These are phyloP conservation scores for Tuber microsphaerosporum DNA, from an alignment of 495 filamentous ascomycete species.

Conservation along the genomic window DNA sequence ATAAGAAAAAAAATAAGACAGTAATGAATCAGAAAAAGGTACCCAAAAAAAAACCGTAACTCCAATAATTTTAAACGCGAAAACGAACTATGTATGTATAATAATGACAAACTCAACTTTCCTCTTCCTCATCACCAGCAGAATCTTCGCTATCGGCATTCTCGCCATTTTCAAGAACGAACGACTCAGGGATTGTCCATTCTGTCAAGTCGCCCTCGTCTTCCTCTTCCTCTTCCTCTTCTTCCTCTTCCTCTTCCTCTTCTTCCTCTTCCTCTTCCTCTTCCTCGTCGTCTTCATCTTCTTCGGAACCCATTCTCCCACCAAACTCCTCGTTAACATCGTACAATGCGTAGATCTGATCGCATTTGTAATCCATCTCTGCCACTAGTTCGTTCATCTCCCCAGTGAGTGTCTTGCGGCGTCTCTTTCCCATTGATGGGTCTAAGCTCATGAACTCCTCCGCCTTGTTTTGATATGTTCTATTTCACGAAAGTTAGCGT, in stretches of 20 bases:
- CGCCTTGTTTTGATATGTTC: conserved; percentile 35
- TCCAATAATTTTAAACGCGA: conserved; percentile 6
- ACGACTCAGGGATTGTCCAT: conserved; percentile 34
- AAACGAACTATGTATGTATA: neutral
- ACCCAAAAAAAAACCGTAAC: conserved; percentile 10
- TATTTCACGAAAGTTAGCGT: conserved; percentile 6
- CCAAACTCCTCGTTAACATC: conserved; percentile 69
- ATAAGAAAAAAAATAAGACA: neutral
- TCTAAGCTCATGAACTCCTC: conserved; percentile 54
- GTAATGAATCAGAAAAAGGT: conserved; percentile 4
- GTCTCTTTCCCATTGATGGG: conserved; percentile 59
- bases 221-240: conserved; percentile 15
- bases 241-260: conserved; percentile 2
- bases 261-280: neutral
- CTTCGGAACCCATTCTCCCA: conserved; percentile 16
- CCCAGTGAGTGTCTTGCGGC: conserved; percentile 57
- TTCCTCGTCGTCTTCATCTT: conserved; percentile 6
- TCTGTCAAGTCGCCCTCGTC: conserved; percentile 31
- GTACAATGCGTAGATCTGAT: conserved; percentile 80
- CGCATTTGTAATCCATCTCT: conserved; percentile 69
- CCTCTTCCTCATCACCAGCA: conserved; percentile 16
- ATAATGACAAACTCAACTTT: neutral
- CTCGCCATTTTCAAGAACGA: neutral
- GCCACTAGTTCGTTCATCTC: conserved; percentile 59
- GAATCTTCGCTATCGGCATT: conserved; percentile 20